Evolutionary conservation across 306 rosid genomes (phyloP).

Genomic region (Comarum palustre): DNA sequence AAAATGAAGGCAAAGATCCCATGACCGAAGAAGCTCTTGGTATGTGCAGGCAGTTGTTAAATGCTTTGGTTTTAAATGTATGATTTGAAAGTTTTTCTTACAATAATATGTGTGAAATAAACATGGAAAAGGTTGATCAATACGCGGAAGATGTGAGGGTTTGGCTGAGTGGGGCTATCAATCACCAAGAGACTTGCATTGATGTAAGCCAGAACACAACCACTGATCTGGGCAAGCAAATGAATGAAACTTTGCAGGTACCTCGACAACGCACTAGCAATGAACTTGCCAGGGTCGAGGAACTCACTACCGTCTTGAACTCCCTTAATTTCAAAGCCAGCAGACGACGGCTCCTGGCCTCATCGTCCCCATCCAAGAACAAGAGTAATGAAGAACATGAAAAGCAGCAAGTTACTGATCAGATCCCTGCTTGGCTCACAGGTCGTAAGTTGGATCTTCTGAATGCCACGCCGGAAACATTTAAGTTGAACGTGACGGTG

Average conservation of each 20-base stretch:
- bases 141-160: conserved; percentile 48
- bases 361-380: background rate
- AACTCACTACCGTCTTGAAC: background rate
- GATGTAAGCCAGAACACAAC: conserved; percentile 53
- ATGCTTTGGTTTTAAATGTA: conserved; percentile 43
- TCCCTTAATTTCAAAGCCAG: background rate
- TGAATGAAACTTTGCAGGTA: conserved; percentile 35
- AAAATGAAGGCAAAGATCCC: conserved; percentile 43
- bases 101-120: conserved; percentile 29
- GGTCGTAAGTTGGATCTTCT: conserved; percentile 37
- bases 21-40: conserved; percentile 48
- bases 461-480: background rate
- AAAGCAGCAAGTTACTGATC: background rate
- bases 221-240: conserved; percentile 42
- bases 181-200: conserved; percentile 57
- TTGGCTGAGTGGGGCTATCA: conserved; percentile 56
- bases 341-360: conserved; percentile 13
- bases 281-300: conserved; percentile 55
- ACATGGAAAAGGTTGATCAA: conserved; percentile 25
- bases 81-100: conserved; percentile 40
- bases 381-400: background rate
- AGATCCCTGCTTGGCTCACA: conserved; percentile 43
- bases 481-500: conserved; percentile 51
- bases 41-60: conserved; percentile 49
- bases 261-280: conserved; percentile 50